Base-by-base conservation (phyloP, 106 monocot genomes). In the Ottelia alismoides region DNA sequence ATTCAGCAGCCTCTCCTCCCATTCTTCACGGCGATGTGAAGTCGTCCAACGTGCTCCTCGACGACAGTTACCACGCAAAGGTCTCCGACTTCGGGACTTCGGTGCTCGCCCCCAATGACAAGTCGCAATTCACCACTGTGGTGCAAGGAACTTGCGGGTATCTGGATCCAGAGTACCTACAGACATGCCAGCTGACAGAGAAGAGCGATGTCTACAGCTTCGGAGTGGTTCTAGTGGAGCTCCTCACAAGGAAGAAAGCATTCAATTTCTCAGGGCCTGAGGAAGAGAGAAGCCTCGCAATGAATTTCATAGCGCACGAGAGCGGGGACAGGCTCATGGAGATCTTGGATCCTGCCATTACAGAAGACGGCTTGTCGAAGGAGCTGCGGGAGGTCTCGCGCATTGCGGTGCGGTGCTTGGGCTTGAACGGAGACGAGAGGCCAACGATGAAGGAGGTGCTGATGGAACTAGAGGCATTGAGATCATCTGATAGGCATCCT, bases 371-470 rank as follows among this genome's bases (percentile, higher is more conserved):
- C 56, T 40, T 86, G 19, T 24, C 75, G 46, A 75, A 22, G 27
- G 74, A 71, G 22, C 65, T 62, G 31, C 68, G 81, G 27, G 65
- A 81, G 55, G n/a, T n/a, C n/a, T n/a, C n/a, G n/a, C n/a, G n/a
- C n/a, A n/a, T n/a, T n/a, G n/a, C n/a, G n/a, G n/a, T n/a, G n/a
- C n/a, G n/a, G n/a, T n/a, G n/a, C n/a, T n/a, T n/a, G n/a, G n/a
- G n/a, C n/a, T n/a, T n/a, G n/a, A n/a, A n/a, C n/a, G n/a, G n/a
- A n/a, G n/a, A n/a, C n/a, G n/a, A n/a, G n/a, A n/a, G n/a, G n/a
- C 87, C 87, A 14, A 72, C 55, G 40, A 81, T 87, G 81, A 69
- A 48, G 54, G 71, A 74, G 25, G 69, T 87, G 2, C 65, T 61
- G 14, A 32, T 47, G 22, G 78, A 87, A 22, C 62, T 87, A 5